Evolutionary conservation across 1,284 basidiomycete genomes (phyloP).

Genomic region (Malassezia slooffiae): DNA sequence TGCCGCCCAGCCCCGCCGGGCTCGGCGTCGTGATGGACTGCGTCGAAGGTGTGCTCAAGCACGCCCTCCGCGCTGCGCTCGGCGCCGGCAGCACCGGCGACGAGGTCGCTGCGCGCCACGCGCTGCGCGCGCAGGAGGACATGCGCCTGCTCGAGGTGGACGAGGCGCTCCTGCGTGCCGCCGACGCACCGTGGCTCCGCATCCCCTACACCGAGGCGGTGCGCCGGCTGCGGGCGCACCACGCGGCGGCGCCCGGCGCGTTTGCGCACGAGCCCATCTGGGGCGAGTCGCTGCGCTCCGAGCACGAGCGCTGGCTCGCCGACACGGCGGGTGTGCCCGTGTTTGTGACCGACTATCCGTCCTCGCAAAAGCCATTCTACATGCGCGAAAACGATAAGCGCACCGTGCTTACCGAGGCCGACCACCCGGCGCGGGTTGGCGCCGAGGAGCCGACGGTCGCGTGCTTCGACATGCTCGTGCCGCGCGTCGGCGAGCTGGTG

Average conservation of each 20-base stretch:
- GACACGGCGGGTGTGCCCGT: slow-evolving; percentile 61
- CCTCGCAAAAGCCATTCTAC: slow-evolving; percentile 79
- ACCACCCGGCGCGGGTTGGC: slow-evolving; percentile 47
- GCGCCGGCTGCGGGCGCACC: slow-evolving; percentile 51
- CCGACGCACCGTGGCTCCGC: slow-evolving; percentile 54
- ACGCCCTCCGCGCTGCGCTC: slow-evolving; percentile 14
- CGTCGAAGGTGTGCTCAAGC: slow-evolving; percentile 23
- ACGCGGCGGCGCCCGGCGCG: slow-evolving; percentile 34
- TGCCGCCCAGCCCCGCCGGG: neutral
- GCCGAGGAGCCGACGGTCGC: slow-evolving; percentile 58
- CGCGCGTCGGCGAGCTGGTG: slow-evolving; percentile 73
- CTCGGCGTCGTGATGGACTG: slow-evolving; percentile 21
- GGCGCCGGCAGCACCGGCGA: neutral
- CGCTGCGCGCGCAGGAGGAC: slow-evolving; percentile 15
- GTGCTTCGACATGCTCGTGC: slow-evolving; percentile 88
- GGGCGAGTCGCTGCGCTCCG: slow-evolving; percentile 66
- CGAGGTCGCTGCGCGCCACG: neutral
- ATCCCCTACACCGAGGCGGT: slow-evolving; percentile 74
- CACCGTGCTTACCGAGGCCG: slow-evolving; percentile 11
- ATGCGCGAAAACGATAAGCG: slow-evolving; percentile 52
- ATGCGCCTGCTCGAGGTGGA: slow-evolving; percentile 11
- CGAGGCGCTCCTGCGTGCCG: neutral
- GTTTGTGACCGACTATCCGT: slow-evolving; percentile 84
- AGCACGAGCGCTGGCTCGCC: slow-evolving; percentile 85
- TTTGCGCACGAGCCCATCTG: slow-evolving; percentile 52